A percentile compares a stretch with the other conserved stretches of the same genome.
Conservation (phyloP, 129 eudicot genomes). For the Apium graveolens region DNA sequence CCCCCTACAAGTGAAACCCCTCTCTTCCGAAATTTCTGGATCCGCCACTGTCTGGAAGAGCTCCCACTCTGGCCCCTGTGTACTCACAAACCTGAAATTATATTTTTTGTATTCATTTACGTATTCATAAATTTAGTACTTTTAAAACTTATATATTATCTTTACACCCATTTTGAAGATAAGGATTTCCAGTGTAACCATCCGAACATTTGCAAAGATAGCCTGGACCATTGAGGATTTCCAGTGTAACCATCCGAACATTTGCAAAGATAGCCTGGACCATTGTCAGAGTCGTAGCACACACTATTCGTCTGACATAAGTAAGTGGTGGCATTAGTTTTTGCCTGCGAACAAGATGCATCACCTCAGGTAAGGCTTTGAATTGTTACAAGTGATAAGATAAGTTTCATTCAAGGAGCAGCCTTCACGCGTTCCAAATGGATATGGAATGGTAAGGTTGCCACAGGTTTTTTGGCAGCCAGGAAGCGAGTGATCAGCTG, state of each 20-base stretch:
- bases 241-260: conserved; percentile 38
- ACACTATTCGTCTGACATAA: conserved; percentile 25
- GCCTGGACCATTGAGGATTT: conserved; percentile 30
- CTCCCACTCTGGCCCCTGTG: too few species aligned
- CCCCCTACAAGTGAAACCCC: too few species aligned
- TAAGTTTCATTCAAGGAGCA: neutral
- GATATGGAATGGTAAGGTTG: neutral
- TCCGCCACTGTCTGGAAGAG: too few species aligned
- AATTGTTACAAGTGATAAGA: neutral
- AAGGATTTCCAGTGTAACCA: conserved; percentile 45
- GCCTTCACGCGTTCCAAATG: neutral
- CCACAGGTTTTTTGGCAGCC: neutral
- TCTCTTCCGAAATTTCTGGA: too few species aligned
- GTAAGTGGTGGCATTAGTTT: neutral
- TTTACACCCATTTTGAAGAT: too few species aligned
- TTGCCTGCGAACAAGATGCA: conserved; percentile 25
- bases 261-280: conserved; percentile 33
- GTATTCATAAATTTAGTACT: too few species aligned
- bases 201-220: conserved; percentile 30
- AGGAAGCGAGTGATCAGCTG: neutral
- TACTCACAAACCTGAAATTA: too few species aligned
- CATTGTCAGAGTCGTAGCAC: conserved; percentile 18
- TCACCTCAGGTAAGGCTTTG: neutral
- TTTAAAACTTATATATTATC: too few species aligned
- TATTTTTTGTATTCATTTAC: too few species aligned